Evolutionary conservation across 495 filamentous ascomycete genomes (phyloP).

Genomic region (Penicillium samsonianum): DNA sequence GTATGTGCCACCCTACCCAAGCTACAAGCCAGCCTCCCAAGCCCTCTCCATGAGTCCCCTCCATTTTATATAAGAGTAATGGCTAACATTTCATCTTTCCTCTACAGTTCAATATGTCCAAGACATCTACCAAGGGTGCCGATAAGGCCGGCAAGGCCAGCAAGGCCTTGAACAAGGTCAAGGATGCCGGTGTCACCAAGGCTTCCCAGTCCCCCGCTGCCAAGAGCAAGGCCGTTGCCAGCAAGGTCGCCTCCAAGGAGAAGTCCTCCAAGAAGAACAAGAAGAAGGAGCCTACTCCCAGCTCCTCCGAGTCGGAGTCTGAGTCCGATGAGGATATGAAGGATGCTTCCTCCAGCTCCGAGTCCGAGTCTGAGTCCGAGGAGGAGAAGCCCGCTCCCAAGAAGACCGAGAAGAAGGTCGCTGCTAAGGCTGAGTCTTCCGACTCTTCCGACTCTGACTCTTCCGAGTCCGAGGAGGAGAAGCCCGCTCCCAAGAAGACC

Average conservation of each 20-base stretch:
- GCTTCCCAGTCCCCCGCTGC: constrained; percentile 48
- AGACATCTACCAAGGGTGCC: constrained; percentile 48
- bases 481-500: constrained; percentile 31
- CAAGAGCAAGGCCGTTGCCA: constrained; percentile 54
- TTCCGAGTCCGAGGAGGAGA: constrained; percentile 35
- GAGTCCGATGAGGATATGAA: constrained; percentile 45
- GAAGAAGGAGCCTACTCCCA: constrained; percentile 52
- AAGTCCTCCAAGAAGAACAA: constrained; percentile 40
- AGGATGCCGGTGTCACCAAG: constrained; percentile 54
- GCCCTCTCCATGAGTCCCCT: constrained; percentile 4
- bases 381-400: constrained; percentile 39
- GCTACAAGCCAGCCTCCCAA: constrained; percentile 14
- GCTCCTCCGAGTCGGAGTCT: constrained; percentile 50
- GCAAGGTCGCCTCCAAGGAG: constrained; percentile 46
- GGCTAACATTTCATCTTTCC: constrained; percentile 28
- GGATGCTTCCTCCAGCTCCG: constrained; percentile 36
- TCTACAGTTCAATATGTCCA: constrained; percentile 52
- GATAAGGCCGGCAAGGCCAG: constrained; percentile 52
- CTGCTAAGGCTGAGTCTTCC: constrained; percentile 34
- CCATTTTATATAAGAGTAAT: not conserved
- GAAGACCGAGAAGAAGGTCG: constrained; percentile 36
- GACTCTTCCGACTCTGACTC: constrained; percentile 43
- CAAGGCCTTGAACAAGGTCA: constrained; percentile 55
- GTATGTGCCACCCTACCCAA: constrained; percentile 23
- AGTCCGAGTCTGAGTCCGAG: constrained; percentile 29